These are phyloP conservation scores for Funneliformis geosporum DNA, from an alignment of 192 early-diverging fungal species.

Conservation along the genomic window DNA sequence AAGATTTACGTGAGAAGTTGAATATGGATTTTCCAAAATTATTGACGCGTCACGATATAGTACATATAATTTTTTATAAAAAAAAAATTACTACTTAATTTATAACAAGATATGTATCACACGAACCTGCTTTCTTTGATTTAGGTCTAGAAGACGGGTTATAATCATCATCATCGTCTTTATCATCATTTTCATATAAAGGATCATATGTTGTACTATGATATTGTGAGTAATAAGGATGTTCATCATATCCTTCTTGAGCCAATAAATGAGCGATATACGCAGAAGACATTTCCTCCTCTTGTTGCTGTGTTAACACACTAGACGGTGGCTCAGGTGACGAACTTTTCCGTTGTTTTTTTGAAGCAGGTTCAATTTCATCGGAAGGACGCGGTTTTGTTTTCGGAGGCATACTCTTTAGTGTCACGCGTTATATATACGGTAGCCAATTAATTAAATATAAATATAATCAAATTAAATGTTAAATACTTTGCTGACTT, in stretches of 20 bases:
- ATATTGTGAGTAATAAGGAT: slow-evolving; percentile 63
- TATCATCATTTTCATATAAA: slow-evolving; percentile 47
- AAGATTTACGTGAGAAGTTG: not conserved
- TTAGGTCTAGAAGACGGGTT: slow-evolving; percentile 37
- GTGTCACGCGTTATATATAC: not conserved
- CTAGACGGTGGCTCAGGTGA: not conserved
- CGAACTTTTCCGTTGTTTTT: not conserved
- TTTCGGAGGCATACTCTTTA: slow-evolving; percentile 15
- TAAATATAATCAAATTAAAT: not conserved
- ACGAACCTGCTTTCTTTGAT: slow-evolving; percentile 15
- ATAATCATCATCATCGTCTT: slow-evolving; percentile 54
- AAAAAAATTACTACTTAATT: not conserved
- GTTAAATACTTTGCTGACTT: not conserved
- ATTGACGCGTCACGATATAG: not conserved
- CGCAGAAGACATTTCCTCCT: slow-evolving; percentile 78
- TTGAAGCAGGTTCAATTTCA: not conserved
- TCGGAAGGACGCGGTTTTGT: not conserved
- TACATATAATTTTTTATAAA: not conserved
- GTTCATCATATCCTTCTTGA: slow-evolving; percentile 60
- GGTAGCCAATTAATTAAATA: not conserved
- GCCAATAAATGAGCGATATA: slow-evolving; percentile 79
- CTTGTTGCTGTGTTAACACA: slow-evolving; percentile 68
- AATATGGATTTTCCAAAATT: not conserved
- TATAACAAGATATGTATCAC: not conserved
- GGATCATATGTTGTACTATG: slow-evolving; percentile 39